phyloP scores from a whole-genome alignment of 108 stramenopile species.

The Aureococcus anophagefferens region DNA sequence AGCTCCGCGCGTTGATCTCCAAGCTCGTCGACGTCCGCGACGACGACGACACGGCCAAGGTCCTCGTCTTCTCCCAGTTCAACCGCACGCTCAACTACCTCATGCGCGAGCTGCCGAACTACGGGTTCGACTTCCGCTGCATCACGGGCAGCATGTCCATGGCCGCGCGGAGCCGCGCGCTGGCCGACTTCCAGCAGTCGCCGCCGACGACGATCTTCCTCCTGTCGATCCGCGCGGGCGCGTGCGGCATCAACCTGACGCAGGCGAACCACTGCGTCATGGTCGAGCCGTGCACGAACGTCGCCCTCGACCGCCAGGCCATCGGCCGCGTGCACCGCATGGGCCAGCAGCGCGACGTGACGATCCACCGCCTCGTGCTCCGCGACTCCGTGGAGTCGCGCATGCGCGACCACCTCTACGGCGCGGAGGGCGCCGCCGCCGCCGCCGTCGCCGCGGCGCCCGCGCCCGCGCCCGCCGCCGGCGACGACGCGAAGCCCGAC shows the following conservation, averaged over 20 bases:
- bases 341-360: slow-evolving; percentile 7
- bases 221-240: slow-evolving; percentile 41
- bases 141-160: slow-evolving; percentile 38
- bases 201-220: slow-evolving; percentile 46
- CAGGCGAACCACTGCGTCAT: slow-evolving; percentile 51
- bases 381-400: slow-evolving; percentile 12
- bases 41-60: slow-evolving; percentile 8
- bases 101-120: slow-evolving; percentile 32
- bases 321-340: slow-evolving; percentile 45
- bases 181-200: slow-evolving; percentile 41
- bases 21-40: too few species aligned
- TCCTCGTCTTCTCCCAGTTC: slow-evolving; percentile 48
- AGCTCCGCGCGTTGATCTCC: too few species aligned
- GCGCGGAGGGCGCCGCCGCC: too few species aligned
- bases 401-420: not conserved
- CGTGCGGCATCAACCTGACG: slow-evolving; percentile 52
- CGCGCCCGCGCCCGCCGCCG: too few species aligned
- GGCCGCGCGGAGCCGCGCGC: slow-evolving; percentile 31
- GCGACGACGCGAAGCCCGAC: too few species aligned
- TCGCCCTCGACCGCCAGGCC: slow-evolving; percentile 48
- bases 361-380: not conserved
- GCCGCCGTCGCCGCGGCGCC: too few species aligned
- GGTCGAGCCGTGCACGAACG: slow-evolving; percentile 53
- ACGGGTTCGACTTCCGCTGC: slow-evolving; percentile 38
- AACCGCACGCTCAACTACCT: slow-evolving; percentile 28